Evolutionary conservation across 345 rosid genomes (phyloP).

Genomic region (Arabidopsis suecica): DNA sequence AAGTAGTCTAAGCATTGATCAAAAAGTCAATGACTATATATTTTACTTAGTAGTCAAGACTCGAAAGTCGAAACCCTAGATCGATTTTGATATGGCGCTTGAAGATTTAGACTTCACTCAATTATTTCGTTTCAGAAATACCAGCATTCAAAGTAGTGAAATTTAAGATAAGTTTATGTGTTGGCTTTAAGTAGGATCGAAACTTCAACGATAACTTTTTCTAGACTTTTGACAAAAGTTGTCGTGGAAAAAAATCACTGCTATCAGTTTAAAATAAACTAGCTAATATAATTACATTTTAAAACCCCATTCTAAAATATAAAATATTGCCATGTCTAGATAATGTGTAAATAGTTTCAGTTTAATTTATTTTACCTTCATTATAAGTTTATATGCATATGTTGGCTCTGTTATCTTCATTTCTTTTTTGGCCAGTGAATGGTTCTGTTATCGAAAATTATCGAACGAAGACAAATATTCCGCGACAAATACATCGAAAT

Average conservation of each 20-base stretch:
- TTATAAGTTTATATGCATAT: background rate
- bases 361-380: background rate
- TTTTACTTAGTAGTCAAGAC: constrained; percentile 10
- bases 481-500: constrained; percentile 40
- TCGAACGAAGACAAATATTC: constrained; percentile 29
- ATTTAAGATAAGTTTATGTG: constrained; percentile 35
- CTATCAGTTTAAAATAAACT: background rate
- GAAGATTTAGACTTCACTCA: constrained; percentile 23
- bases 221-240: constrained; percentile 34
- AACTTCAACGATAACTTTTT: constrained; percentile 35
- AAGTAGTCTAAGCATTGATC: background rate
- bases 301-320: background rate
- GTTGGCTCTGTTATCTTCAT: background rate
- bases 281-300: constrained; percentile 2
- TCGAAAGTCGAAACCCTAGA: constrained; percentile 16
- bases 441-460: constrained; percentile 15
- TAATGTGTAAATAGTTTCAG: background rate
- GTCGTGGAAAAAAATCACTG: background rate
- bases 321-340: background rate
- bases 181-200: constrained; percentile 42
- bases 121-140: constrained; percentile 24
- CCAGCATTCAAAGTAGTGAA: constrained; percentile 36
- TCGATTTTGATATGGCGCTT: constrained; percentile 18
- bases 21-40: constrained; percentile 35
- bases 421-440: background rate